Evolutionary conservation across 192 early-diverging fungal genomes (phyloP), one percentile per base, ranked within the genome.

Genomic region (Gaertneriomyces semiglobifer): DNA sequence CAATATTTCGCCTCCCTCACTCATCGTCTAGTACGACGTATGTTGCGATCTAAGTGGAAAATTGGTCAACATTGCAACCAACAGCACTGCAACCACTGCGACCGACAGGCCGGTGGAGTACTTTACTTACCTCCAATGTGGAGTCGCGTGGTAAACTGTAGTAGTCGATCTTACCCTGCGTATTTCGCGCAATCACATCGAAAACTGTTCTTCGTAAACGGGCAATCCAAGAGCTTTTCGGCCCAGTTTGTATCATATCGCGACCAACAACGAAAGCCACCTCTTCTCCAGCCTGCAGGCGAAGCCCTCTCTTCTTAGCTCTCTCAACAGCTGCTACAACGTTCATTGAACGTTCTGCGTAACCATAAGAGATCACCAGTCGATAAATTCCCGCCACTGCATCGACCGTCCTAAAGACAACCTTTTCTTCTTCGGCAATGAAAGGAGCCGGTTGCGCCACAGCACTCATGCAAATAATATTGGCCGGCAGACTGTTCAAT

Each of bases 301-400:
- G 44, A 25, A 78, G 58, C 1, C 77, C 77, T 40, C 77, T 63
- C 51, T 78, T 78, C 43, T 58, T 67, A 4, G 77, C 66, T 44
- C 74, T 12, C 10, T 75, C 66, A 7, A 78, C 48, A 18, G 77
- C 77, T 11, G 66, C 47, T 11, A 72, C 60, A 4, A 71, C 71
- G 51, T 78, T 55, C 14, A 78, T 75, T 33, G 45, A 62, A 47
- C 77, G 72, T 55, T 78, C 77, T 42, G 77, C 77, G 65, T 78
- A 78, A 74, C 75, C 77, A 57, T 78, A 78, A 8, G 73, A 75
- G 44, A 78, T 78, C 4, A 78, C 70, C 64, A 78, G 63, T 16
- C 77, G 72, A 53, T 78, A 78, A 52, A 78, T 75, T 18, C 77
- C 77, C 11, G 61, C 66, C 4, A 70, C 51, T 10, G 77, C 61